Conservation (phyloP, 768 basidiomycete genomes). For the Suillus alpinus region DNA sequence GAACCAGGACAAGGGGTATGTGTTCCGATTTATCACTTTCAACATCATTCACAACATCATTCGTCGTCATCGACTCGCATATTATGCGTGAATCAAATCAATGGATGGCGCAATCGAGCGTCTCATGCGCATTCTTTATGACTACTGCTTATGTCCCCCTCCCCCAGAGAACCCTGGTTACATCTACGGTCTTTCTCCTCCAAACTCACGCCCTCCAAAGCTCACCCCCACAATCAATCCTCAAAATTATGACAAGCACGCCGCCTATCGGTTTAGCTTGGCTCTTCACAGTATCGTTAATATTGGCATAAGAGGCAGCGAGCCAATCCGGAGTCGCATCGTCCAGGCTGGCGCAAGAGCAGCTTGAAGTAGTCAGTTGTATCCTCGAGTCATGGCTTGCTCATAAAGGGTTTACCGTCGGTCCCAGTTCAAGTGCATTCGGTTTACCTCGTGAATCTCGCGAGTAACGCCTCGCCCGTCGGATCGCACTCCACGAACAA, state of each 20-base stretch:
- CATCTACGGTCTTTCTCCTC: constrained; percentile 76
- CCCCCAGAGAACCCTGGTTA: constrained; percentile 74
- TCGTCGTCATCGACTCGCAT: constrained; percentile 17
- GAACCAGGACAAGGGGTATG: not conserved
- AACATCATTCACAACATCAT: constrained; percentile 9
- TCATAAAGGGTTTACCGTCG: constrained; percentile 82
- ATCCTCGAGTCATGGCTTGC: constrained; percentile 93
- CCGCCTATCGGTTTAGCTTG: constrained; percentile 85
- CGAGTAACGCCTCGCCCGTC: constrained; percentile 66
- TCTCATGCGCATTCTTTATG: constrained; percentile 86
- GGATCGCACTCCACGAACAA: constrained; percentile 52
- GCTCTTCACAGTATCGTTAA: constrained; percentile 98
- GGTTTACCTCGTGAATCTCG: constrained; percentile 72
- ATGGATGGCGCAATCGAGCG: constrained; percentile 97
- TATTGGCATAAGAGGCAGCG: constrained; percentile 93
- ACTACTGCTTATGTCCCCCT: constrained; percentile 81
- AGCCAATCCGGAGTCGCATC: constrained; percentile 85
- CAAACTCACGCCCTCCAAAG: constrained; percentile 54
- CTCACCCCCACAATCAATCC: constrained; percentile 64
- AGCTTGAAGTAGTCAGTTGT: constrained; percentile 88
- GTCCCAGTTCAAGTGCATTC: constrained; percentile 73
- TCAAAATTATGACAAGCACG: constrained; percentile 71
- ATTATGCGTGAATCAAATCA: constrained; percentile 91
- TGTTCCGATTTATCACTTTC: not conserved
- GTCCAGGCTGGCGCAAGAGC: constrained; percentile 97